Percentiles rank a stretch among this genome's conserved stretches.
phyloP scores from a whole-genome alignment of 2,329 filamentous ascomycete genomes.

The Furcasterigmium furcatum region DNA sequence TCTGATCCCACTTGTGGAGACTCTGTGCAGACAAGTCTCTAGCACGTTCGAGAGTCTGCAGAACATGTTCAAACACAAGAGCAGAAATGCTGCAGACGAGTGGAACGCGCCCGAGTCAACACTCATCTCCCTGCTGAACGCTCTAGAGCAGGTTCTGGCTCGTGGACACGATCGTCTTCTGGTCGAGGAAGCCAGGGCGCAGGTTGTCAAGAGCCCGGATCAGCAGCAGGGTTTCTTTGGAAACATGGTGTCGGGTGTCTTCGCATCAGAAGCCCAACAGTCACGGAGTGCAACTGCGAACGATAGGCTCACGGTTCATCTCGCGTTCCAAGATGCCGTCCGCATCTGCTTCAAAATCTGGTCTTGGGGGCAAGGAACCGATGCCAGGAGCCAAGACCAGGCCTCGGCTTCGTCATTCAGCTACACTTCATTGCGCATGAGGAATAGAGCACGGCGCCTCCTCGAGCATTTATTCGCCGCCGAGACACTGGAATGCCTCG shows the following conservation, averaged over 20 bases:
- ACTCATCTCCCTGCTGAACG: conserved; percentile 84
- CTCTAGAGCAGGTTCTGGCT: conserved; percentile 85
- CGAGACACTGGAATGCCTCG: conserved; percentile 88
- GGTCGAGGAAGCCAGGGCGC: conserved; percentile 68
- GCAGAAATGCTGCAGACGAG: conserved; percentile 15
- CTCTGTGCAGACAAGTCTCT: conserved; percentile 76
- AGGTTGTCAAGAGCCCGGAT: conserved; percentile 73
- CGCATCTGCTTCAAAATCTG: conserved; percentile 91
- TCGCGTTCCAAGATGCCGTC: conserved; percentile 97
- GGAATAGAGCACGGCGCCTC: conserved; percentile 82
- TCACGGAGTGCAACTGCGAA: conserved; percentile 86
- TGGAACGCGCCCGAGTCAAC: conserved; percentile 62
- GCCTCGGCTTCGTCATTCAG: conserved; percentile 77
- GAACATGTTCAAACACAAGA: conserved; percentile 48
- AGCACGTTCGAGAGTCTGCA: conserved; percentile 70
- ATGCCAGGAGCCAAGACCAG: conserved; percentile 56
- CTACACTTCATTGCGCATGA: conserved; percentile 87
- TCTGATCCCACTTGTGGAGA: conserved; percentile 86
- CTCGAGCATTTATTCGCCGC: conserved; percentile 91
- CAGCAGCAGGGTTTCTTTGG: conserved; percentile 87
- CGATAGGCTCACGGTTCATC: conserved; percentile 83
- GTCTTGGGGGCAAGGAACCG: conserved; percentile 78
- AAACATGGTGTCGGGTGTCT: conserved; percentile 90
- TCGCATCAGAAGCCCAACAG: conserved; percentile 73
- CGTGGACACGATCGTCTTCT: conserved; percentile 80